Conservation (phyloP, 345 rosid genomes). For the Punica granatum region DNA sequence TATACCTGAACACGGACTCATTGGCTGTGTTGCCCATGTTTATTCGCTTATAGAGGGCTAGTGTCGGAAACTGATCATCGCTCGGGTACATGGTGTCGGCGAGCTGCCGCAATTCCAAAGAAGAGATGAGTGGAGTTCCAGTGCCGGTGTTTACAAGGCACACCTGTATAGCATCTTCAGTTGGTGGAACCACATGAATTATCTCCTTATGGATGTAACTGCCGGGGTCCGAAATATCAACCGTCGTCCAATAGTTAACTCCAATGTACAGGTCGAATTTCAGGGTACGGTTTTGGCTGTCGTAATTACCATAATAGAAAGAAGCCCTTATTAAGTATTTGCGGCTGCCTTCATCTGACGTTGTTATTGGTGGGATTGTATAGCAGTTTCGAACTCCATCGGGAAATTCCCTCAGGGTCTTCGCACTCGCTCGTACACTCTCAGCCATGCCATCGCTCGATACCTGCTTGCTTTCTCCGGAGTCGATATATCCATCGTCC, state of each 20-base stretch:
- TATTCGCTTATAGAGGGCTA: fast-evolving
- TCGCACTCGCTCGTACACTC: background rate
- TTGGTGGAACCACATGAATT: constrained; percentile 21
- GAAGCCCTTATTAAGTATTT: constrained; percentile 40
- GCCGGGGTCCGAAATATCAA: constrained; percentile 15
- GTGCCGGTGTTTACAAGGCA: constrained; percentile 42
- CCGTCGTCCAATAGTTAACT: constrained; percentile 32
- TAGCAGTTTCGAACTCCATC: constrained; percentile 28
- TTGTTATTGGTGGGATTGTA: constrained; percentile 9
- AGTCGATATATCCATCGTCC: constrained; percentile 11
- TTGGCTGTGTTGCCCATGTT: background rate
- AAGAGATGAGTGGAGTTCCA: constrained; percentile 48
- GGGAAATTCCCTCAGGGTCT: constrained; percentile 20
- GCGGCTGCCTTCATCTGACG: background rate
- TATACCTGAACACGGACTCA: too few relatives aligned
- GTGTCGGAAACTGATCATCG: background rate
- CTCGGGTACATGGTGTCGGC: background rate
- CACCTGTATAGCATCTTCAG: constrained; percentile 18
- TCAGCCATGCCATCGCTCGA: background rate
- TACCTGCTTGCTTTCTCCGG: constrained; percentile 8
- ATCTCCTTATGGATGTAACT: constrained; percentile 13
- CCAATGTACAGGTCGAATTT: constrained; percentile 45
- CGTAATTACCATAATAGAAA: constrained; percentile 52
- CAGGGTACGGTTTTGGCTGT: constrained; percentile 19
- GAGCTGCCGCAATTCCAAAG: constrained; percentile 26